These are phyloP conservation scores for Rhypophila decipiens DNA, from an alignment of 495 filamentous ascomycete species.

Conservation along the genomic window DNA sequence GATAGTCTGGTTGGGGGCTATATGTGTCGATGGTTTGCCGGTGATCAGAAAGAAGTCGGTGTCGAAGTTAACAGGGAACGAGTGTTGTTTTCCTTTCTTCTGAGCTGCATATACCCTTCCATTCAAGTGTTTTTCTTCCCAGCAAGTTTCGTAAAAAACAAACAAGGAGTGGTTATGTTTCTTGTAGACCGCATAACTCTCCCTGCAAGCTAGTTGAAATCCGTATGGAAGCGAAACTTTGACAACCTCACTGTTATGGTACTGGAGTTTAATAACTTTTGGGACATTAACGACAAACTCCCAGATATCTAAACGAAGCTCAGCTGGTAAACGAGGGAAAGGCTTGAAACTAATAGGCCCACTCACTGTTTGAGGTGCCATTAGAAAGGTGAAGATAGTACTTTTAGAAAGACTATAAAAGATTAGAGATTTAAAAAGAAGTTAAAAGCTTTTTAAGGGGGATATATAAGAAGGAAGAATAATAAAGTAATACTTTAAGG, in stretches of 20 bases:
- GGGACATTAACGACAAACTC: neutral
- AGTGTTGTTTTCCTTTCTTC: neutral
- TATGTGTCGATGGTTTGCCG: neutral
- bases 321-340: neutral
- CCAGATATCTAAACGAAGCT: neutral
- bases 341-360: neutral
- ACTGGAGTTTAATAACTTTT: neutral
- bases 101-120: neutral
- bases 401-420: too few relatives aligned
- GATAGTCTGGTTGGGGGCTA: neutral
- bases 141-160: neutral
- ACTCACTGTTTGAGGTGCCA: neutral
- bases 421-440: too few relatives aligned
- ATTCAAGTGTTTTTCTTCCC: neutral
- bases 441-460: too few relatives aligned
- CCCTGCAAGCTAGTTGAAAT: neutral
- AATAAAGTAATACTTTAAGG: too few relatives aligned
- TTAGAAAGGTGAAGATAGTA: neutral
- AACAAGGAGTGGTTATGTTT: neutral
- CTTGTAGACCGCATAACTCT: slow-evolving; percentile 1
- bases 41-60: neutral
- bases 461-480: too few relatives aligned
- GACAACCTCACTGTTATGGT: neutral
- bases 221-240: neutral
- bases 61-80: neutral